Conservation (phyloP, 495 filamentous ascomycete genomes). For the Neurospora sp. region DNA sequence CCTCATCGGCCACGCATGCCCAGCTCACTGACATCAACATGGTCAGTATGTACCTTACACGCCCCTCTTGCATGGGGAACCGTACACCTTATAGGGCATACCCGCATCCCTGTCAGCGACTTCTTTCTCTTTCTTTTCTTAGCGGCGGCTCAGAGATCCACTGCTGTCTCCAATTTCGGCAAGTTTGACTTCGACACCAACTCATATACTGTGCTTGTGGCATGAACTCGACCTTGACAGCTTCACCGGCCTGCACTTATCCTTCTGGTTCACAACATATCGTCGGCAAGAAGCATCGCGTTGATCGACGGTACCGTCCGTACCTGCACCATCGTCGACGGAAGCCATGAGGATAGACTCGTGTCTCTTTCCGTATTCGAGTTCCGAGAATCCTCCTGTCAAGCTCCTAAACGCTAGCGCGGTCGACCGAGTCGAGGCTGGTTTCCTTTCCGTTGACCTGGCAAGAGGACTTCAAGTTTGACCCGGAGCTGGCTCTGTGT, state of each 20-base stretch:
- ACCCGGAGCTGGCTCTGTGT: background rate
- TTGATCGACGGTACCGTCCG: background rate
- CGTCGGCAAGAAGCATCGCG: background rate
- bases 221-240: background rate
- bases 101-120: background rate
- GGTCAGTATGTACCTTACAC: background rate
- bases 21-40: background rate
- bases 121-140: background rate
- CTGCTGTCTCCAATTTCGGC: background rate
- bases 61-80: background rate
- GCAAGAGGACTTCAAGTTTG: background rate
- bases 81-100: background rate
- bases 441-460: background rate
- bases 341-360: background rate
- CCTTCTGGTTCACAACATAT: background rate
- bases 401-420: background rate
- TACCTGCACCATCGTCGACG: background rate
- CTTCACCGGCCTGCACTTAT: background rate
- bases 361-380: background rate
- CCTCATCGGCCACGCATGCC: background rate
- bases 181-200: background rate
- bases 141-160: background rate
- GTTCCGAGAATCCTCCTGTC: background rate
- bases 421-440: background rate
- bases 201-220: background rate